Percentiles rank a stretch among this genome's conserved stretches.
Evolutionary conservation across 306 rosid species (phyloP).

Genomic region (Cicer arietinum): DNA sequence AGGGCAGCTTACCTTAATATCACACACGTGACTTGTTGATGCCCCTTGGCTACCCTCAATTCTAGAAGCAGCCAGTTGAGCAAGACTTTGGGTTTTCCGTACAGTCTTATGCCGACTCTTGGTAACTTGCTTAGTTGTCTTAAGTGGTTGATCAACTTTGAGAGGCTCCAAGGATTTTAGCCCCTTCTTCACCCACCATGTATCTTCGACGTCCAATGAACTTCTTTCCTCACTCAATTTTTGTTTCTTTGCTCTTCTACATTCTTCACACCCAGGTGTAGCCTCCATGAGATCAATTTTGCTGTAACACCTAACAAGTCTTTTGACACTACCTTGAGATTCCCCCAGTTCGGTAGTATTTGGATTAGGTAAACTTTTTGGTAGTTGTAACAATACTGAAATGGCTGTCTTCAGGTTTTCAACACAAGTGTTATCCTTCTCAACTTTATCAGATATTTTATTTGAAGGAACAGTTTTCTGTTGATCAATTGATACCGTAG

Average conservation of each 20-base stretch:
- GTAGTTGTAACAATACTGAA: conserved; percentile 67
- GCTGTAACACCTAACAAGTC: conserved; percentile 58
- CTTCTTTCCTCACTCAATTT: conserved; percentile 77
- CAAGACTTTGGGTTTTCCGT: conserved; percentile 88
- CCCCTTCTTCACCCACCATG: conserved; percentile 93
- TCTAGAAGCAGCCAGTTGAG: conserved; percentile 82
- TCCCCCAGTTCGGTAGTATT: conserved; percentile 59
- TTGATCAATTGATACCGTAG: conserved; percentile 58
- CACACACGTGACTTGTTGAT: conserved; percentile 93
- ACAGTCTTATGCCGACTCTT: conserved; percentile 73
- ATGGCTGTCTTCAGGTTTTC: conserved; percentile 78
- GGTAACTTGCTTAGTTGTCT: conserved; percentile 71
- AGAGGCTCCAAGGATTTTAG: conserved; percentile 62
- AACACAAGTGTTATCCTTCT: conserved; percentile 53
- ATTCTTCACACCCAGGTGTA: conserved; percentile 95
- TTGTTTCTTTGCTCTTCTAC: conserved; percentile 83
- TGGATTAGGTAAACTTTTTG: conserved; percentile 52
- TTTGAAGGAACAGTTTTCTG: conserved; percentile 50
- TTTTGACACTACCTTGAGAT: conserved; percentile 64
- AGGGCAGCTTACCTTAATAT: conserved; percentile 81
- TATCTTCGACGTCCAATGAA: conserved; percentile 74
- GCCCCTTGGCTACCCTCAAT: conserved; percentile 99
- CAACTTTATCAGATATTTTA: conserved; percentile 50
- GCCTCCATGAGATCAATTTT: conserved; percentile 68
- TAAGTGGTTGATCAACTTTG: conserved; percentile 77